Percentiles rank a stretch among this genome's conserved stretches.
Evolutionary conservation across 495 filamentous ascomycete species (phyloP).

Genomic region (Penicillium bialowiezense): DNA sequence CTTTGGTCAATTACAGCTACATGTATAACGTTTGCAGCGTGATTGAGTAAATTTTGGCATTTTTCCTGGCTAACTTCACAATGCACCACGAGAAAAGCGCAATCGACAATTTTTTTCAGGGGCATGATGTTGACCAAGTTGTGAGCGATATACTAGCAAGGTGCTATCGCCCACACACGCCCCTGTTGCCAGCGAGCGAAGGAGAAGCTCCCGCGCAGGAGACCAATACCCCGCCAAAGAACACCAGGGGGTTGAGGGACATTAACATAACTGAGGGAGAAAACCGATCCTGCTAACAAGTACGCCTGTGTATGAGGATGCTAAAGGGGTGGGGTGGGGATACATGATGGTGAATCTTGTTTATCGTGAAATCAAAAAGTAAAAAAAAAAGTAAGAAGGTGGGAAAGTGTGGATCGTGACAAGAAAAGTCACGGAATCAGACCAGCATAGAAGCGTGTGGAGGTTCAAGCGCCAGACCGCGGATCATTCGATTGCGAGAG

Average conservation of each 20-base stretch:
- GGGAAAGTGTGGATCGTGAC: constrained; percentile 22
- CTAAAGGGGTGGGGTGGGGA: constrained; percentile 34
- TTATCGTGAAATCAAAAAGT: constrained; percentile 42
- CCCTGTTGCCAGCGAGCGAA: constrained; percentile 14
- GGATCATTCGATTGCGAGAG: not conserved
- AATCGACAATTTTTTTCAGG: constrained; percentile 16
- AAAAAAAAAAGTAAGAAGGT: constrained; percentile 19
- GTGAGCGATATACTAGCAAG: constrained; percentile 3
- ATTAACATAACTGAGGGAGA: constrained; percentile 30
- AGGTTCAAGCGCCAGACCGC: constrained; percentile 2
- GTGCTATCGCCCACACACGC: constrained; percentile 7
- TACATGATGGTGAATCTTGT: constrained; percentile 62
- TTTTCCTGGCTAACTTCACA: constrained; percentile 23
- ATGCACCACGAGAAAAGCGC: constrained; percentile 14
- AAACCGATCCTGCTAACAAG: constrained; percentile 37
- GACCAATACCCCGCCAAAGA: constrained; percentile 10
- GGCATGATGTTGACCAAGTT: constrained; percentile 5
- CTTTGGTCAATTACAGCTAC: no score
- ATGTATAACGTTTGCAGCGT: no score
- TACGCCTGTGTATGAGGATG: constrained; percentile 50
- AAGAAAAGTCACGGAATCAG: constrained; percentile 13
- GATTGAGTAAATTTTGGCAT: constrained; percentile 11
- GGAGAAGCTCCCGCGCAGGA: constrained; percentile 7
- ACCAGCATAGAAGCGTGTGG: constrained; percentile 4
- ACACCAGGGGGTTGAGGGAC: constrained; percentile 15